Conservation (phyloP, 164 flowering plant species). For the Vitis riparia region DNA sequence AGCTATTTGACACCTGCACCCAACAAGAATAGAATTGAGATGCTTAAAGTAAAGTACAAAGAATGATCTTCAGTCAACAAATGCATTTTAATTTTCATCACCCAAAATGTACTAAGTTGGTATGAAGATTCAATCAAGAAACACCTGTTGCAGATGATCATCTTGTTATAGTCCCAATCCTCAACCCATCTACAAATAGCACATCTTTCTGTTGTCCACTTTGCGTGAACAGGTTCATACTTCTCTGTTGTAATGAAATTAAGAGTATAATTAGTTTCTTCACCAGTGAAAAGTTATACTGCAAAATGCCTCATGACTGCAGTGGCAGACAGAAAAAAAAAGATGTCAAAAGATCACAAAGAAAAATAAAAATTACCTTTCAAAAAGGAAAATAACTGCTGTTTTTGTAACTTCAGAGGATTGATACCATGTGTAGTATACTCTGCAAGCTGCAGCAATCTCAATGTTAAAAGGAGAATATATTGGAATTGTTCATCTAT, state of each 20-base stretch:
- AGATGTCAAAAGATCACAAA: not conserved
- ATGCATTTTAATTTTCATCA: not conserved
- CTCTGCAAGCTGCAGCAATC: conserved; percentile 67
- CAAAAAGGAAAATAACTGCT: conserved; percentile 62
- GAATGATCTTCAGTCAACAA: no score
- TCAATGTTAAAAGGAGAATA: conserved; percentile 12
- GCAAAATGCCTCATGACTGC: not conserved
- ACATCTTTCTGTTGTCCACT: conserved; percentile 99
- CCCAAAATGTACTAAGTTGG: not conserved
- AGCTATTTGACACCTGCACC: conserved; percentile 67
- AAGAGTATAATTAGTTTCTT: not conserved
- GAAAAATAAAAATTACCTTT: conserved; percentile 43
- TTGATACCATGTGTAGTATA: conserved; percentile 41
- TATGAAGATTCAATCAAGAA: not conserved
- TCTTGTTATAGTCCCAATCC: conserved; percentile 96
- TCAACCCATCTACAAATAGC: conserved; percentile 98
- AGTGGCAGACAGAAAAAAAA: not conserved
- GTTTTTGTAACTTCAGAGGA: conserved; percentile 52
- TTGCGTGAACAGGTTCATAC: conserved; percentile 82
- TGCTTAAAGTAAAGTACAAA: not conserved
- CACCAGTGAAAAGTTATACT: not conserved
- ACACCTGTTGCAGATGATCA: conserved; percentile 78
- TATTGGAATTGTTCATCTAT: not conserved
- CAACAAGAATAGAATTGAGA: not conserved
- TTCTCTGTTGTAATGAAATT: conserved; percentile 50